Evolutionary conservation across 768 basidiomycete genomes (phyloP).

Genomic region (Psilocybe tampanensis): DNA sequence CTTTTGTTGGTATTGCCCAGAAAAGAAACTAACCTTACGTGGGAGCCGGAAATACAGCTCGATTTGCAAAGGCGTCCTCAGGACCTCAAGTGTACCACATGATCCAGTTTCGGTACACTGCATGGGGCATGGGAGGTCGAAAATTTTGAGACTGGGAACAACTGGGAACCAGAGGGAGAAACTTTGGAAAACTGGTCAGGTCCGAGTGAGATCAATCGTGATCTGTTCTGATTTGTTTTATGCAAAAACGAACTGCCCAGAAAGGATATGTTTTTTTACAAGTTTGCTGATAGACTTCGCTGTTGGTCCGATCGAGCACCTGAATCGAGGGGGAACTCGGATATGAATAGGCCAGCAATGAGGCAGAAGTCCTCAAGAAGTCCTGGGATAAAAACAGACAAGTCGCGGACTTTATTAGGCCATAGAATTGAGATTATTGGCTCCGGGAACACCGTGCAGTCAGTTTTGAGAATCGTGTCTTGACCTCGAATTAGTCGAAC

Average conservation of each 20-base stretch:
- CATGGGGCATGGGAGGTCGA: neutral
- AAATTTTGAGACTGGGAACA: neutral
- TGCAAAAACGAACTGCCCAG: neutral
- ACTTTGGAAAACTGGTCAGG: neutral
- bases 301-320: conserved; percentile 4
- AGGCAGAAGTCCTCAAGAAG: conserved; percentile 9
- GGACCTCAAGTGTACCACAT: conserved; percentile 1
- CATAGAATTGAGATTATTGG: conserved; percentile 13
- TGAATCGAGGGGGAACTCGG: conserved; percentile 10
- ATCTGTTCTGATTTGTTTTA: neutral
- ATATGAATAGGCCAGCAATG: conserved; percentile 4
- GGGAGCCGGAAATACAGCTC: conserved; percentile 7
- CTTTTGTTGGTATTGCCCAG: neutral
- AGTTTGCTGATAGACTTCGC: neutral
- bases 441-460: conserved; percentile 16
- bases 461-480: conserved; percentile 12
- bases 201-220: neutral
- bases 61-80: conserved; percentile 1
- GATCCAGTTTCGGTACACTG: neutral
- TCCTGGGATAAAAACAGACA: conserved; percentile 11
- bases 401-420: conserved; percentile 19
- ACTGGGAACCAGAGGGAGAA: neutral
- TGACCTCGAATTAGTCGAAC: conserved; percentile 13
- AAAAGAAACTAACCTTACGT: neutral
- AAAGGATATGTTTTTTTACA: conserved; percentile 3